Base-by-base conservation (phyloP, 2,329 filamentous ascomycete genomes). In the Kalmusia sp. region DNA sequence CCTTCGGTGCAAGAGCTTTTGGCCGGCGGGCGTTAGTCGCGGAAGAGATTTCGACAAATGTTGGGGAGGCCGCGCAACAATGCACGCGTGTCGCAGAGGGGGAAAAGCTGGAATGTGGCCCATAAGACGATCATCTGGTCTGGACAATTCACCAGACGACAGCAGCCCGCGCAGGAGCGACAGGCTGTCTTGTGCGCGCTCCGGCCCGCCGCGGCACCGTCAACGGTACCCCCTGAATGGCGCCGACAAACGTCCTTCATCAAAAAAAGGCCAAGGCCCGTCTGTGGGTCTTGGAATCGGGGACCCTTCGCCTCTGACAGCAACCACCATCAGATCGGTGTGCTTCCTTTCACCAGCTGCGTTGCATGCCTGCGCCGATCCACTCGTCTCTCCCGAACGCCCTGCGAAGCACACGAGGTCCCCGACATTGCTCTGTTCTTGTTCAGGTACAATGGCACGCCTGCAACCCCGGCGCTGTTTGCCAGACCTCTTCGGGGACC, bases 171-270 rank as follows among this genome's bases (percentile, higher is more conserved):
- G 19, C 43, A 35, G n/a, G 30, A 37, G 44, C 31, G 31, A 37
- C 22, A 37, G 44, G 14, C 24, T 21, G 44, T 15, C 44, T 27
- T 47, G 44, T 47, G 44, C 44, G 44, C 44, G 14, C n/a, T n/a
- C 34, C 44, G 44, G 44, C 44, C 44, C 44, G 44, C 44, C 33
- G 14, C 40, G 40, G 27, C 40, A 9, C 34, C n/a, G 19, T 21
- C n/a, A 14, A 19, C 6, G 17, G 28, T 21, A 11, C 14, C 44
- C 44, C 44, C 44, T 47, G 44, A 47, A 24, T 4, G 6, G 19
- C 11, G 30, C 43, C 27, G 33, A 44, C 31, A 17, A n/a, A 22
- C 24, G 27, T 24, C 40, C 41, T 45, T 45, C 41, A 45, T 35
- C 35, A 34, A 25, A 24, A 25, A 24, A 45, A 5, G 28, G 41